Evolutionary conservation across 768 basidiomycete species (phyloP), one percentile per base, ranked within the genome.

Genomic region (Grammothele lineata): DNA sequence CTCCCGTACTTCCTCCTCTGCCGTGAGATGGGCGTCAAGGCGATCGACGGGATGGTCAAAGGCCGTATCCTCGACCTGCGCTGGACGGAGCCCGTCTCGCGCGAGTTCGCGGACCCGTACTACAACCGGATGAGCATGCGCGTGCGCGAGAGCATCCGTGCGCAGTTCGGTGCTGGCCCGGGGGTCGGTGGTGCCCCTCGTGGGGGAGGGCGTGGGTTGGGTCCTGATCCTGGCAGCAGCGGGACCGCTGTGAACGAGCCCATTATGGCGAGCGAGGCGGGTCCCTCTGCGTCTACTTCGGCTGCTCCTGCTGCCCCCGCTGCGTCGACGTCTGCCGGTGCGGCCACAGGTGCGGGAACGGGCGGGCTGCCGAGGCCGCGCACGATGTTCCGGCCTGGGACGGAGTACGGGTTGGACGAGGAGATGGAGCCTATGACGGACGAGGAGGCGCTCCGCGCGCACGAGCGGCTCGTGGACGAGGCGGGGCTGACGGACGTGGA

Each of bases 1-100:
- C 70, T 92, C 40, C 77, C 85, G 2, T 92, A 92, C 63, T 92
- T 92, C 64, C 69, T 83, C 51, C 74, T 92, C 12, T 92, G 88
- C 57, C 74, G 87, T 33, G 87, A 92, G 62, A 67, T 92, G n/a
- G 90, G 90, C 3, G 87, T 87, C 37, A 74, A 80, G 8, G 85
- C 86, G 4, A 86, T 92, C 7, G 90, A 92, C 59, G 88, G 85
- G 22, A 86, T 92, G 87, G 78, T 92, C 38, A 81, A 82, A 50
- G 86, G 82, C 1, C 74, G 82, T 43, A 79, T 92, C 40, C 64
- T 89, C 44, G 85, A 88, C 60, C 61, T 89, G 54, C 72, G 86
- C 42, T 89, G 87, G 87, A 86, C 83, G 40, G 84, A 87, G 52
- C 70, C 80, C 1, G 73, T 87, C 21, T 78, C 81, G 39, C 72